Evolutionary conservation across 768 basidiomycete genomes (phyloP), one percentile per base, ranked within the genome.

Genomic region (Holtermannia corniformis): DNA sequence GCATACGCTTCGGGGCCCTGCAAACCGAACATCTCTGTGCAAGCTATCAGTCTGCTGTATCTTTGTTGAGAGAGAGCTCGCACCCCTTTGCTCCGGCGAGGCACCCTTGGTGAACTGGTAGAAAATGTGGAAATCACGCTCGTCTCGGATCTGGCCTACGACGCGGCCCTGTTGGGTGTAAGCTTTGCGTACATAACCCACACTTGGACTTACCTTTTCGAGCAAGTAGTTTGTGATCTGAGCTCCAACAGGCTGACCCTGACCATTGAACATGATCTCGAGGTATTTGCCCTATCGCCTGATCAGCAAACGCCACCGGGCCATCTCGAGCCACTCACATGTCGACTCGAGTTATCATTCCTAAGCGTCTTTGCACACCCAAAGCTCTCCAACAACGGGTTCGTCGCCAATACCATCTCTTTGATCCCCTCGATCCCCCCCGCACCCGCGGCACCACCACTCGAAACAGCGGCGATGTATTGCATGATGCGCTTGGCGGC

Each of bases 401-500:
- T 99, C 5, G 95, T 97, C 10, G 95, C 95, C 45, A 99, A 77
- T 16, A 99, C 95, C 95, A 99, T 99, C 70, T 97, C 92, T 76
- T 97, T 96, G 72, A 97, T 91, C 73, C 93, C 85, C 71, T 95
- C 87, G 54, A 97, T 97, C 60, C 87, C 89, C 2, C 59, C 87
- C 58, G 82, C 81, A 14, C 21, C 63, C 44, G 46, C 62, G n/a
- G 58, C 21, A 81, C 86, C 70, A 7, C 58, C 63, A 44, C 89
- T 87, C 14, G 89, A 90, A 0, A 97, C 95, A 10, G 88, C 95
- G 14, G 95, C 95, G 62, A 99, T 93, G 68, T 99, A 99, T 72
- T 96, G 92, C 95, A 99, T 99, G 73, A 99, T 97, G 46, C 91
- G 82, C 73, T 97, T 97, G 20, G 95, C 95, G 2, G 95, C 95